Evolutionary conservation across 805 yeast species (phyloP).

Genomic region (Groenewaldozyma salmanticensis): DNA sequence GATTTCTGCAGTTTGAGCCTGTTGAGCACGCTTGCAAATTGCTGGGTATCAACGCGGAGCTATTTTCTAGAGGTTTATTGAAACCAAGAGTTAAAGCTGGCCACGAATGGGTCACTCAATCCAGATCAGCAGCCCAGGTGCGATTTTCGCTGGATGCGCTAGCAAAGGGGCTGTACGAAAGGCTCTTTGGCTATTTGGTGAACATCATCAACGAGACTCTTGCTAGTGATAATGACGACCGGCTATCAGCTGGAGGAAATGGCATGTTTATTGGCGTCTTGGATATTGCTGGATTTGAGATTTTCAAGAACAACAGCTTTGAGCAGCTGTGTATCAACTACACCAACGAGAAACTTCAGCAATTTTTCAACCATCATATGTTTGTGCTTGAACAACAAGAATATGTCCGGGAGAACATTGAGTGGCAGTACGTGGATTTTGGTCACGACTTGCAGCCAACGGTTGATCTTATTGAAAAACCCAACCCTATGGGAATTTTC

Average conservation of each 20-base stretch:
- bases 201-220: conserved; percentile 63
- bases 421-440: conserved; percentile 90
- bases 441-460: conserved; percentile 94
- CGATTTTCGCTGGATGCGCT: conserved; percentile 75
- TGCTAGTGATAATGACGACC: conserved; percentile 32
- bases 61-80: conserved; percentile 50
- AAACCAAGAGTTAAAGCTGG: conserved; percentile 89
- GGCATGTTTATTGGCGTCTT: conserved; percentile 66
- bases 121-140: conserved; percentile 71
- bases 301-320: conserved; percentile 88
- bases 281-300: conserved; percentile 97
- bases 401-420: conserved; percentile 84
- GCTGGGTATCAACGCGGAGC: conserved; percentile 51
- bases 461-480: conserved; percentile 77
- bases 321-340: conserved; percentile 91
- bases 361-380: conserved; percentile 92
- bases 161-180: conserved; percentile 79
- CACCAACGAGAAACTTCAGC: conserved; percentile 94
- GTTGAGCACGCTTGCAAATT: conserved; percentile 46
- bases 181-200: conserved; percentile 69
- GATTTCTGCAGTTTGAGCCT: conserved; percentile 43
- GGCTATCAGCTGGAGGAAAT: conserved; percentile 23
- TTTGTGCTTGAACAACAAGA: conserved; percentile 97
- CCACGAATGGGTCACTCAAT: conserved; percentile 70
- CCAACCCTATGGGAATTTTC: conserved; percentile 67